Evolutionary conservation across 2,329 filamentous ascomycete genomes (phyloP).

Genomic region (Clarireedia hainanense): DNA sequence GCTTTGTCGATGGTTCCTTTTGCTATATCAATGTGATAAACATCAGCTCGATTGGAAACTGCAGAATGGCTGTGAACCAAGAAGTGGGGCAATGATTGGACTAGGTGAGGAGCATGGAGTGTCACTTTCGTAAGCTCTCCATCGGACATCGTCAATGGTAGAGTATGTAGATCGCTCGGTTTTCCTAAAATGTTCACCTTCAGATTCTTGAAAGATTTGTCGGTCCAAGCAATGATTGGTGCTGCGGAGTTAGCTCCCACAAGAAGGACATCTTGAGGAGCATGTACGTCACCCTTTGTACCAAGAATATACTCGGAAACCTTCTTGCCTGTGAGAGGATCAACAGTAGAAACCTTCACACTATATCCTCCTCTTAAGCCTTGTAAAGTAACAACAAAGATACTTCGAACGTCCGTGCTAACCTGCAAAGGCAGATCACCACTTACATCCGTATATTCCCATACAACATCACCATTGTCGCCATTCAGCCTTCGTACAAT

Average conservation of each 20-base stretch:
- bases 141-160: conserved; percentile 41
- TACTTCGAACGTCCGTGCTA: conserved; percentile 59
- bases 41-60: conserved; percentile 68
- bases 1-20: conserved; percentile 63
- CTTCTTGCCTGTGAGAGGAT: conserved; percentile 64
- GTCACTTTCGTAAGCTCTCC: conserved; percentile 46
- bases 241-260: conserved; percentile 70
- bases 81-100: conserved; percentile 72
- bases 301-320: conserved; percentile 63
- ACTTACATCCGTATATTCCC: conserved; percentile 66
- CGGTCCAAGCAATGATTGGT: conserved; percentile 69
- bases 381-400: conserved; percentile 74
- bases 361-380: conserved; percentile 61
- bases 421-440: conserved; percentile 67
- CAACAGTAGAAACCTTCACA: conserved; percentile 67
- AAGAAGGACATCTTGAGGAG: conserved; percentile 58
- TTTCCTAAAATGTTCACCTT: conserved; percentile 64
- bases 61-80: conserved; percentile 71
- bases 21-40: conserved; percentile 75
- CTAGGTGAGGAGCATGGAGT: conserved; percentile 66
- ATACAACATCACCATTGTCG: conserved; percentile 62
- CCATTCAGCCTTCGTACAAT: conserved; percentile 67
- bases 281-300: conserved; percentile 65
- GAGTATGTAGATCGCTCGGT: conserved; percentile 44
- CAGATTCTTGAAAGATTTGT: conserved; percentile 52